Conservation (phyloP, 805 yeast species). For the Maudiozyma bulderi region DNA sequence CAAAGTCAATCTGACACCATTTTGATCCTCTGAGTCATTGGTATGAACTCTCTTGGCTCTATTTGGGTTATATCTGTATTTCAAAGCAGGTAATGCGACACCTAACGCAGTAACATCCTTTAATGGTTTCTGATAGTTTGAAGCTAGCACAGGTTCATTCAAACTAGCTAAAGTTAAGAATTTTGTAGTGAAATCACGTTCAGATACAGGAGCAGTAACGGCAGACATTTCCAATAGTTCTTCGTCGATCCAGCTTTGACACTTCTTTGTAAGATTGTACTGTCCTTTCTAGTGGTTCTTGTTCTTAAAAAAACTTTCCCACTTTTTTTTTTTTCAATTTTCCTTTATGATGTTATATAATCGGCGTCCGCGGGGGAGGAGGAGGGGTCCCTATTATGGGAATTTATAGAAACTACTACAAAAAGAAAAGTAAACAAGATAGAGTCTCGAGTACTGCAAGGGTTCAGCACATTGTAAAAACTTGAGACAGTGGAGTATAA, state of each 20-base stretch:
- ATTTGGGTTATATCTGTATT: constrained; percentile 30
- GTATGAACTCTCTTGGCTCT: constrained; percentile 6
- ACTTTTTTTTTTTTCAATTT: too few species aligned
- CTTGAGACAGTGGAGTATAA: too few species aligned
- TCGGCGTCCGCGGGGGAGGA: too few species aligned
- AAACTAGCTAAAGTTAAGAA: constrained; percentile 40
- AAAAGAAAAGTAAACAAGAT: too few species aligned
- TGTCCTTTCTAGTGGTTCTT: not conserved
- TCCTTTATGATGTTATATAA: too few species aligned
- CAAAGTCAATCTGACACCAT: constrained; percentile 27
- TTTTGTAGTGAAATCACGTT: constrained; percentile 39
- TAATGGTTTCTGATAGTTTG: constrained; percentile 24
- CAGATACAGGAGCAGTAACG: constrained; percentile 18
- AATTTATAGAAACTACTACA: too few species aligned
- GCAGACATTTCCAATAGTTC: constrained; percentile 2
- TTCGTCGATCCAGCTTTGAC: too few species aligned
- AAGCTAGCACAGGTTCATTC: constrained; percentile 28
- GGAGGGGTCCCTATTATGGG: too few species aligned
- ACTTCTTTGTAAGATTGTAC: too few species aligned
- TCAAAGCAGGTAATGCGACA: constrained; percentile 41
- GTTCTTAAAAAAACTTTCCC: too few species aligned
- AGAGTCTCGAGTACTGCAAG: too few species aligned
- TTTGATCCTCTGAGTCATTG: not conserved
- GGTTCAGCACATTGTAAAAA: too few species aligned
- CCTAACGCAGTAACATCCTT: constrained; percentile 31